These are phyloP conservation scores for Phytopythium chamaehyphon DNA, from an alignment of 352 stramenopile species.

Conservation along the genomic window DNA sequence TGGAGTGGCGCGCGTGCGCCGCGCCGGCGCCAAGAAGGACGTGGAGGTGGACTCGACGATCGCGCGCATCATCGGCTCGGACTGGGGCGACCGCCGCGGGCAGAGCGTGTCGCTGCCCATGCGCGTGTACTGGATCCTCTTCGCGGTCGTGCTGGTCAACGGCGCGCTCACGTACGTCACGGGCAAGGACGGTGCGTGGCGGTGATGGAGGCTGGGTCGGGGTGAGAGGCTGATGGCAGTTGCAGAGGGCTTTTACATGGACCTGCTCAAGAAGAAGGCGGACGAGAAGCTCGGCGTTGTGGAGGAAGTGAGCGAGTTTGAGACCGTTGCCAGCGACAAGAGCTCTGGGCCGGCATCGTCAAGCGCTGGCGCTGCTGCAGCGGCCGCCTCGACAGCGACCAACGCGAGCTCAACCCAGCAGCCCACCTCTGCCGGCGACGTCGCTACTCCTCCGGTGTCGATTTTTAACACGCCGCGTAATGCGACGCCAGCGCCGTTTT, in stretches of 20 bases:
- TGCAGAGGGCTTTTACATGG: constrained; percentile 42
- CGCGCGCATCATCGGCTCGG: constrained; percentile 64
- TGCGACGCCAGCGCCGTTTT: constrained; percentile 28
- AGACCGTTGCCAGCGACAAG: constrained; percentile 14
- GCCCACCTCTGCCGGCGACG: background rate
- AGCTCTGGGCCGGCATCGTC: background rate
- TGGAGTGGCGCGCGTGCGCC: constrained; percentile 34
- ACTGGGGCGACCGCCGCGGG: constrained; percentile 67
- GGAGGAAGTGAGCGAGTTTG: constrained; percentile 44
- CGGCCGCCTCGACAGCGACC: background rate
- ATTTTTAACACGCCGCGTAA: constrained; percentile 14
- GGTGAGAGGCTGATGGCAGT: background rate
- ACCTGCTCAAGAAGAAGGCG: constrained; percentile 50
- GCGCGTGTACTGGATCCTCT: constrained; percentile 71
- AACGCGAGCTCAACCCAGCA: background rate
- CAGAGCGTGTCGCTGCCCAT: constrained; percentile 63
- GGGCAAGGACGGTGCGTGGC: constrained; percentile 36
- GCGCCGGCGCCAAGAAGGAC: constrained; percentile 26
- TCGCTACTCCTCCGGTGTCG: constrained; percentile 8
- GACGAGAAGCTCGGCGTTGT: constrained; percentile 45
- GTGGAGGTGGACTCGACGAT: constrained; percentile 54
- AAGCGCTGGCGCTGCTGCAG: background rate
- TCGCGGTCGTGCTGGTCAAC: constrained; percentile 51
- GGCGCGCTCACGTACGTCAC: constrained; percentile 52
- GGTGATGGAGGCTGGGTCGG: background rate